Evolutionary conservation across 2,329 filamentous ascomycete genomes (phyloP), one percentile per base, ranked within the genome.

Genomic region (Elsinoe ampelina): DNA sequence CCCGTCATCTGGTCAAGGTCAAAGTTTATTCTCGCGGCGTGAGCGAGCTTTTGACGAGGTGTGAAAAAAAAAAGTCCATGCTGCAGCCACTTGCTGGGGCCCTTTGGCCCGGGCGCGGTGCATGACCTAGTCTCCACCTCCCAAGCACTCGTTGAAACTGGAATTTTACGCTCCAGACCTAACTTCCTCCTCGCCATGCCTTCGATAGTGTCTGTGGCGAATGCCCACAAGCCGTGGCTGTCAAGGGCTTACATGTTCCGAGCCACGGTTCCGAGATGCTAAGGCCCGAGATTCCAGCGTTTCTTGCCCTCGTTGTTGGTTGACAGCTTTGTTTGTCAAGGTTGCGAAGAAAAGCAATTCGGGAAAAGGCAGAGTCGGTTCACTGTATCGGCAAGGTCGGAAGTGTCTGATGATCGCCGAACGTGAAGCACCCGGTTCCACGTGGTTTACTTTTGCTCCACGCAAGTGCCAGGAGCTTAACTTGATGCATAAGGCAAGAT

Each of bases 1-100:
- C 48, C 17, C 48, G 48, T 52, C 48, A 52, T 52, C 48, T 52
- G 32, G 48, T 39, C 48, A 39, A 52, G 32, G 13, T 34, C 17
- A 39, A 52, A 52, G 48, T 39, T 34, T 38, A 39, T 22, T 52
- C 11, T 19, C 20, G 15, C 17, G 38, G 48, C 26, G n/a, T 52
- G 48, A 19, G 20, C 32, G 48, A 39, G 7, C 32, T 7, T 17
- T 26, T 15, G 45, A 15, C 17, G 34, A 34, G 17, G 22, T 30
- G 34, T 50, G 48, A 19, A 52, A 22, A 12, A 36, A 19, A 52
- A 22, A 12, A 36, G 32, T 38, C 34, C 48, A 52, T 52, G 34
- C 48, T 38, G 32, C 26, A 30, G 26, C 26, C 26, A 30, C 26
- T 30, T 30, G 26, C 34, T 30, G 34, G 5, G 15, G 22, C 43